phyloP scores from a whole-genome alignment of 139 green algal species.

The Mesostigma viride region DNA sequence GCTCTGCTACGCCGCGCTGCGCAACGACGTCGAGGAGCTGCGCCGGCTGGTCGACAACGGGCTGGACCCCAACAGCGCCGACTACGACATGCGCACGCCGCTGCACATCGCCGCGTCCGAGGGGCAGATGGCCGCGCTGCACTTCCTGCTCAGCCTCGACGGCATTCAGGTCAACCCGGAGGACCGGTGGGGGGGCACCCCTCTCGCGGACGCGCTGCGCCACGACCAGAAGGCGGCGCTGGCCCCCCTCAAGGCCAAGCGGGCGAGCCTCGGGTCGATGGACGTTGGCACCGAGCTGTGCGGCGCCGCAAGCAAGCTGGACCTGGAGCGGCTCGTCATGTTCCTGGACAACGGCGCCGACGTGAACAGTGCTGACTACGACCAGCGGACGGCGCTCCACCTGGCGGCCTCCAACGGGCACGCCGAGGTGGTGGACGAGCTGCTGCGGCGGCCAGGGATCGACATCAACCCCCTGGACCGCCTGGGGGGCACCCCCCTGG shows the following conservation, averaged over 20 bases:
- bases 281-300: too few species aligned
- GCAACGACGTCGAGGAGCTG: not conserved
- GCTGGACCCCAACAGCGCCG: constrained; percentile 28
- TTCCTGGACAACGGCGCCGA: too few species aligned
- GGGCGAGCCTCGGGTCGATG: too few species aligned
- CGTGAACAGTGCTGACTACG: constrained; percentile 40
- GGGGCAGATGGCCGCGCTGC: too few species aligned
- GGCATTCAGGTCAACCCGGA: too few species aligned
- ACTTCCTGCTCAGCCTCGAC: too few species aligned
- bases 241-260: too few species aligned
- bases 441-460: constrained; percentile 18
- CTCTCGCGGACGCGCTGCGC: constrained; percentile 25
- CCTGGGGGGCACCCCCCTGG: constrained; percentile 6
- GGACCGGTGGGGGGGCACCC: too few species aligned
- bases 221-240: too few species aligned
- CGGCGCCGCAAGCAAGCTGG: too few species aligned
- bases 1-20: not conserved
- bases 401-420: constrained; percentile 33
- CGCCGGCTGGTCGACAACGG: constrained; percentile 31
- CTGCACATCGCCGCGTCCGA: constrained; percentile 36
- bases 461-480: constrained; percentile 26
- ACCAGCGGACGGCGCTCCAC: constrained; percentile 39
- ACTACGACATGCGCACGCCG: constrained; percentile 43
- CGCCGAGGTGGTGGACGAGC: constrained; percentile 13
- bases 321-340: too few species aligned